Base-by-base conservation (phyloP, 2,329 filamentous ascomycete species). In the Metarhizium album region DNA sequence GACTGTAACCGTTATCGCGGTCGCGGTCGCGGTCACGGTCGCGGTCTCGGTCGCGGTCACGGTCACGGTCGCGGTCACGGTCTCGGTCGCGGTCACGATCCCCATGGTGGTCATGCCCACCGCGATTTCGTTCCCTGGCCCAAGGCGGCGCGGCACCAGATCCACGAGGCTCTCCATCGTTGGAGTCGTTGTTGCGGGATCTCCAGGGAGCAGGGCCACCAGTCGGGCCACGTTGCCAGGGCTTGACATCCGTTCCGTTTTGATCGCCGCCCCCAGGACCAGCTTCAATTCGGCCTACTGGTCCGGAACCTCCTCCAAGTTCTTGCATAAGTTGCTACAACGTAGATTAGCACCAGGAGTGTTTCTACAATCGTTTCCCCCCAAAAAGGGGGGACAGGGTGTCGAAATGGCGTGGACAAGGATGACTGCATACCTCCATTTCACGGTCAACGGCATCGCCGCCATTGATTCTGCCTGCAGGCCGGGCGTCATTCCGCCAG, bases 291-390 rank as follows among this genome's bases (percentile, higher is more conserved):
- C 87, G 87, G 57, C 84, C 84, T 59, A 84, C 85, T 37, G 85
- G 79, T 49, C 74, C 73, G 53, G 83, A 78, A 54, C 84, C 86
- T 56, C 89, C 88, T 55, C 86, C 89, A 59, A 97, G 81, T 76
- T 97, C 93, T 80, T 94, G 86, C 90, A 98, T 95, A 64, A 98
- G 88, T 83, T 91, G 86, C 87, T 89, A 59, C 9, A 50, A 42
- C 5, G 4, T 46, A 42, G 53, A 66, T 83, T 62, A 80, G 72
- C 62, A 65, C 63, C 51, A 24, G 18, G 23, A 43, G 45, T 2
- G 42, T 22, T 29, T 29, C 11, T 29, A 8, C 7, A 29, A 4
- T 1, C 7, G 11, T n/a, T n/a, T n/a, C n/a, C n/a, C n/a, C n/a
- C n/a, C n/a, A 29, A 29, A 29, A 42, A 37, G 35, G 16, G 35